A percentile compares a stretch with the other conserved stretches of the same genome.
Evolutionary conservation across 164 flowering plant species (phyloP).

Genomic region (Amborella trichopoda): DNA sequence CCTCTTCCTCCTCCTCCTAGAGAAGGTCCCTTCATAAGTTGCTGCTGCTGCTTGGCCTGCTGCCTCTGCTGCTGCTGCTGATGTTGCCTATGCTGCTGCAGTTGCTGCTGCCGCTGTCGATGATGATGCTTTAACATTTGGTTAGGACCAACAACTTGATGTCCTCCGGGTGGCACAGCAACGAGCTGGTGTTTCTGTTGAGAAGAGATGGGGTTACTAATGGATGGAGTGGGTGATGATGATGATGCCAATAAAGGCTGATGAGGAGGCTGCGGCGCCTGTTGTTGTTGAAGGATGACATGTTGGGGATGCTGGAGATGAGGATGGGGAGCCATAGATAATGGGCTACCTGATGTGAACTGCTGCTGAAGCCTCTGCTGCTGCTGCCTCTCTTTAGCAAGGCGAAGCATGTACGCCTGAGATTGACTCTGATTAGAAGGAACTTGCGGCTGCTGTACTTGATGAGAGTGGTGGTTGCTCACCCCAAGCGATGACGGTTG

Average conservation of each 20-base stretch:
- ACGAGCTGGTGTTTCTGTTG: too few species aligned
- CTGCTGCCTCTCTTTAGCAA: conserved; percentile 65
- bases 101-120: conserved; percentile 1
- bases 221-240: too few species aligned
- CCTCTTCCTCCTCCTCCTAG: conserved; percentile 66
- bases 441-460: conserved; percentile 57
- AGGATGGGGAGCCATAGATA: too few species aligned
- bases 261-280: background rate
- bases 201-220: too few species aligned
- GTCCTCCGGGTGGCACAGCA: too few species aligned
- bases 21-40: conserved; percentile 47
- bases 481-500: conserved; percentile 51
- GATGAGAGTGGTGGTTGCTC: conserved; percentile 36
- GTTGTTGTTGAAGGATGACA: too few species aligned
- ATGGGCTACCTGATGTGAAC: too few species aligned
- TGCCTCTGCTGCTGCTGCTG: conserved; percentile 45
- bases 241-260: conserved; percentile 16
- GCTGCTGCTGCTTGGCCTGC: conserved; percentile 55
- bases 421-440: conserved; percentile 41
- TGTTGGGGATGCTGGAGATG: too few species aligned
- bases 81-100: conserved; percentile 61
- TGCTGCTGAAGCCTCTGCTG: conserved; percentile 43
- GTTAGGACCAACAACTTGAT: too few species aligned
- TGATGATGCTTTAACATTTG: too few species aligned
- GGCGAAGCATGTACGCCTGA: conserved; percentile 48